Evolutionary conservation across 2,329 filamentous ascomycete species (phyloP), one percentile per base, ranked within the genome.

Genomic region (Fusarium longipes): DNA sequence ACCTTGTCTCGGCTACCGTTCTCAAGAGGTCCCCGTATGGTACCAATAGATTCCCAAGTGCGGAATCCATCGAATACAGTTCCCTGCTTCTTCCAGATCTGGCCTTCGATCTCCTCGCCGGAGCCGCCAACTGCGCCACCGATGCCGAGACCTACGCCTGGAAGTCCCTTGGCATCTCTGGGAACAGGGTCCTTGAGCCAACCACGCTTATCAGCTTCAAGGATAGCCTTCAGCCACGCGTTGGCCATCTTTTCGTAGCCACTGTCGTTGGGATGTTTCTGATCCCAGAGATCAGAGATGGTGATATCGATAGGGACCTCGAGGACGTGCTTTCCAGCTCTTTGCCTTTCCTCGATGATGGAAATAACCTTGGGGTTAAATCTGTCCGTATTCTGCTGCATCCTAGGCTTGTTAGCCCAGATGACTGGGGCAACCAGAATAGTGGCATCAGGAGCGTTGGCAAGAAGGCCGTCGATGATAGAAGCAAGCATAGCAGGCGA

Each of bases 231-330:
- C 5, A 62, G 18, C 63, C 61, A 67, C 7, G 56, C 61, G 22
- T 56, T 8, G n/a, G 63, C 61, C 61, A 67, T 67, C 35, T 67
- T 67, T 22, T 61, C n/a, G 6, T 65, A 67, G 7, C 64, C 64
- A 9, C 15, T 43, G 9, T 67, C 43, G 10, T 67, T 67, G 1
- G 64, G 64, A 15, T 67, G 64, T 18, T 67, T 67, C 17, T 22
- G 1, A 3, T 67, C 64, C 11, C 15, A 65, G 8, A 67, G 61
- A 30, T 67, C 57, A 15, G 10, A 15, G 4, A 14, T 10, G 4
- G n/a, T 49, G 30, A 67, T 67, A 9, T 62, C 44, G 17, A 67
- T 64, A 2, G 36, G 51, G 4, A 67, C 61, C 11, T 33, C 3
- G 15, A 67, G 63, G 10, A 67, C 50, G 4, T 48, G 48, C 14